Conservation (phyloP, 371 early-diverging fungal genomes). For the Mortierella sp. region DNA sequence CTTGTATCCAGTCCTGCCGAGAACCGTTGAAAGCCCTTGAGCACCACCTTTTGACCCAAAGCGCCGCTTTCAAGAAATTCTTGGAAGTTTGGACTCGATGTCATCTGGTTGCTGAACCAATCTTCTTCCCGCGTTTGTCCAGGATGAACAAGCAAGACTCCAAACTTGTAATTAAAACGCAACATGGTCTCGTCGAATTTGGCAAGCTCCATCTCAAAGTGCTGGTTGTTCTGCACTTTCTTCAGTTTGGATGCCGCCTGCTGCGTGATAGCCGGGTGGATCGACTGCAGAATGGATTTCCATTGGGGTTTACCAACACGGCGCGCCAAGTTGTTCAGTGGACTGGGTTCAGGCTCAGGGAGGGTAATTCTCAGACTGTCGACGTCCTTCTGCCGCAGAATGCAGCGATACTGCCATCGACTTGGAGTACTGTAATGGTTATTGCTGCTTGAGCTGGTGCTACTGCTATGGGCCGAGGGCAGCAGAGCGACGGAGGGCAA, state of each 20-base stretch:
- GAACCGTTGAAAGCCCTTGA: slow-evolving; percentile 84
- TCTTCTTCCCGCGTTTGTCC: slow-evolving; percentile 83
- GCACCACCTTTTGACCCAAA: slow-evolving; percentile 76
- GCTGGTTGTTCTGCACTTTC: slow-evolving; percentile 47
- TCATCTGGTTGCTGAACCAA: slow-evolving; percentile 74
- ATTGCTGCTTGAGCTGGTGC: not conserved
- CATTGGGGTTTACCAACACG: slow-evolving; percentile 57
- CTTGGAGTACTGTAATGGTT: slow-evolving; percentile 1
- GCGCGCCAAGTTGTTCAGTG: slow-evolving; percentile 42
- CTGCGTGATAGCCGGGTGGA: slow-evolving; percentile 59
- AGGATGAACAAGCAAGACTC: slow-evolving; percentile 72
- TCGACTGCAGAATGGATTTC: slow-evolving; percentile 56
- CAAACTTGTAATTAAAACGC: slow-evolving; percentile 79
- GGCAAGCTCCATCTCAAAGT: slow-evolving; percentile 56
- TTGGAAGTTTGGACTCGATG: slow-evolving; percentile 67
- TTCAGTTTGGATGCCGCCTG: slow-evolving; percentile 68
- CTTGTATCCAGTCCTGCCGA: slow-evolving; percentile 85
- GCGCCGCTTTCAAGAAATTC: slow-evolving; percentile 69
- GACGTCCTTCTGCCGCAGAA: slow-evolving; percentile 45
- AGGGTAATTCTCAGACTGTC: slow-evolving; percentile 43
- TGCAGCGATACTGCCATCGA: slow-evolving; percentile 55
- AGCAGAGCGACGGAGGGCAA: not conserved
- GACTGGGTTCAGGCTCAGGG: slow-evolving; percentile 46
- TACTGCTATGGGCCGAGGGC: not conserved
- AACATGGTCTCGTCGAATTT: slow-evolving; percentile 64